Percentiles rank a stretch among this genome's conserved stretches.
Evolutionary conservation across 495 filamentous ascomycete species (phyloP).

Genomic region (Penicillium canescens): DNA sequence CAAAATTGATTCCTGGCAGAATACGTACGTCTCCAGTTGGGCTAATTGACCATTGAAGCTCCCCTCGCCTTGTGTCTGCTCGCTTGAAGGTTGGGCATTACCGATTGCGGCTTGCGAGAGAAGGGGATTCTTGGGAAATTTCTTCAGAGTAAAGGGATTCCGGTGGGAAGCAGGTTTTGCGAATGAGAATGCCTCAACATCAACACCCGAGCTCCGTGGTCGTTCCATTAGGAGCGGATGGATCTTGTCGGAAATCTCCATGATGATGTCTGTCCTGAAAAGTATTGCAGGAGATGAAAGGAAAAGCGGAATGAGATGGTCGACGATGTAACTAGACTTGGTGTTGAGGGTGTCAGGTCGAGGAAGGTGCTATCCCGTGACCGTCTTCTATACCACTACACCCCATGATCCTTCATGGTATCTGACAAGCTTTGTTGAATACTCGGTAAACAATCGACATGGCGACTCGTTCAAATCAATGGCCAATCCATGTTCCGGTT

Average conservation of each 20-base stretch:
- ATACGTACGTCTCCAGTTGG: neutral
- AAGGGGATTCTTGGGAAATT: slow-evolving; percentile 2
- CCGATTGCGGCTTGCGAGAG: neutral
- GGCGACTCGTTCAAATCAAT: no score
- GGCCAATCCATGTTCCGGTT: no score
- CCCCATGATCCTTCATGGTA: no score
- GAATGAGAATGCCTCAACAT: slow-evolving; percentile 37
- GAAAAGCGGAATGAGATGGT: no score
- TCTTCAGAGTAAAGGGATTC: slow-evolving; percentile 25
- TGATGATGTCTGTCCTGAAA: neutral
- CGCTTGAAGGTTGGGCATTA: neutral
- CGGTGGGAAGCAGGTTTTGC: slow-evolving; percentile 28
- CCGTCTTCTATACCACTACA: neutral
- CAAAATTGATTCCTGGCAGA: neutral
- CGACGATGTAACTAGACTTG: neutral
- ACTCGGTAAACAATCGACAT: no score
- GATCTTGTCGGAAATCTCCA: neutral
- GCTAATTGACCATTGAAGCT: neutral
- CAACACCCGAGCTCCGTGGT: slow-evolving; percentile 30
- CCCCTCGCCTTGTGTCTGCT: neutral
- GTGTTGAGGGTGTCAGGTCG: neutral
- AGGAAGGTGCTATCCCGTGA: slow-evolving; percentile 5
- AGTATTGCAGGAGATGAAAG: no score
- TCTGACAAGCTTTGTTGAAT: no score
- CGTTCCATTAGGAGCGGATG: slow-evolving; percentile 31